A percentile compares a stretch with the other conserved stretches of the same genome.
These are phyloP conservation scores for Xylaria digitata DNA, from an alignment of 2,329 filamentous ascomycete species.

Conservation along the genomic window DNA sequence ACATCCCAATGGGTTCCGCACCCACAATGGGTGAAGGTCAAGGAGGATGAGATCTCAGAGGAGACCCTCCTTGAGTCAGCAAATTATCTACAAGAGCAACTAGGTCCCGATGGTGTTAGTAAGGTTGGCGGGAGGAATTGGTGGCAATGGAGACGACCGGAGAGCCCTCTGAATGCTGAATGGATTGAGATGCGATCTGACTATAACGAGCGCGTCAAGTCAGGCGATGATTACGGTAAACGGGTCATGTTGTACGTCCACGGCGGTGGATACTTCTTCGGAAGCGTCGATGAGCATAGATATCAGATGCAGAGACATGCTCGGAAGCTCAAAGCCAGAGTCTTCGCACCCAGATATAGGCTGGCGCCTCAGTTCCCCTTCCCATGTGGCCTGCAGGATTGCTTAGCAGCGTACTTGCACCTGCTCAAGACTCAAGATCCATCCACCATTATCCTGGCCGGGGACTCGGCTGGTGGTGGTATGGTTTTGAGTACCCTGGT, in stretches of 20 bases:
- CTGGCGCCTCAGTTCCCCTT: constrained; percentile 95
- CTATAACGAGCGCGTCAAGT: constrained; percentile 76
- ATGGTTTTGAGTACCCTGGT: constrained; percentile 87
- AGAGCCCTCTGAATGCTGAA: constrained; percentile 78
- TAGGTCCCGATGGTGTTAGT: constrained; percentile 80
- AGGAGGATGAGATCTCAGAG: constrained; percentile 73
- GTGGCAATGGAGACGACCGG: constrained; percentile 87
- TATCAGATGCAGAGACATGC: constrained; percentile 98
- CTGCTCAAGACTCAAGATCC: constrained; percentile 81
- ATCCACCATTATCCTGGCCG: constrained; percentile 84
- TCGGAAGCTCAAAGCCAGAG: constrained; percentile 88
- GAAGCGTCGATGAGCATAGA: constrained; percentile 94
- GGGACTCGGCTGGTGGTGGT: constrained; percentile 92
- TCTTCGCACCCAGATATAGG: constrained; percentile 88
- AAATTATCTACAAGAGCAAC: constrained; percentile 73
- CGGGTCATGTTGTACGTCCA: constrained; percentile 94
- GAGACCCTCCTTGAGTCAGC: constrained; percentile 75
- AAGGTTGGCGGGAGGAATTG: constrained; percentile 83
- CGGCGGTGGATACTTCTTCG: constrained; percentile 95
- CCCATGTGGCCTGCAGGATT: constrained; percentile 91
- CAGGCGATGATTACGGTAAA: constrained; percentile 68
- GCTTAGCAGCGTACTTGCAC: constrained; percentile 86
- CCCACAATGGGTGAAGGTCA: constrained; percentile 86
- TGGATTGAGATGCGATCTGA: constrained; percentile 97
- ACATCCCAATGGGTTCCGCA: constrained; percentile 91